A percentile compares a stretch with the other conserved stretches of the same genome.
Evolutionary conservation across 306 rosid genomes (phyloP).

Genomic region (Cucumis melo): DNA sequence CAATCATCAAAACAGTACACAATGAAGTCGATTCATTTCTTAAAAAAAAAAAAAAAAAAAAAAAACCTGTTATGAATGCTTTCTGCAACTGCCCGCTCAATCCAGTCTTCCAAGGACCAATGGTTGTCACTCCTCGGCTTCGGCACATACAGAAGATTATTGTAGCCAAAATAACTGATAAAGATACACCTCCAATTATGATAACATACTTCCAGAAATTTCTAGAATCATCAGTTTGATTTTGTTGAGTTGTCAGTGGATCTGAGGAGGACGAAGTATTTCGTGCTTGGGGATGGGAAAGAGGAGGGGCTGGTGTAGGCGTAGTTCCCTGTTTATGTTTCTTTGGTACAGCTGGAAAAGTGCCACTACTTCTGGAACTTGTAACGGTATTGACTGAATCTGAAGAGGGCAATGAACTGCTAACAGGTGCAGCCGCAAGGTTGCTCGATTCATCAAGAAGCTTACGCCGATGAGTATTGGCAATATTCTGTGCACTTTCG

Average conservation of each 20-base stretch:
- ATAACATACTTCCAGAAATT: constrained; percentile 35
- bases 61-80: constrained; percentile 81
- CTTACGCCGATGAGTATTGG: constrained; percentile 36
- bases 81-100: constrained; percentile 89
- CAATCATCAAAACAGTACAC: not conserved
- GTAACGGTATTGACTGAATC: constrained; percentile 33
- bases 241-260: constrained; percentile 11
- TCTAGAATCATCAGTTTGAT: constrained; percentile 9
- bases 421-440: constrained; percentile 53
- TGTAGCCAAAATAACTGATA: constrained; percentile 29
- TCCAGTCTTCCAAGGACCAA: constrained; percentile 89
- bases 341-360: constrained; percentile 51
- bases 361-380: constrained; percentile 49
- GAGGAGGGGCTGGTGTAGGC: constrained; percentile 14
- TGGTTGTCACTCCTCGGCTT: constrained; percentile 48
- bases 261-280: constrained; percentile 4
- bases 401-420: constrained; percentile 11
- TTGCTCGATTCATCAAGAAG: constrained; percentile 56
- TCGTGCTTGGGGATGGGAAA: constrained; percentile 9
- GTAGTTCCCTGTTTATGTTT: constrained; percentile 19
- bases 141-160: constrained; percentile 41
- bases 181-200: constrained; percentile 18
- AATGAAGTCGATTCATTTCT: not conserved
- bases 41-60: too few relatives aligned
- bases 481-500: constrained; percentile 10